Percentiles rank a stretch among this genome's conserved stretches.
Evolutionary conservation across 2,329 filamentous ascomycete species (phyloP).

Genomic region (Fusarium napiforme): DNA sequence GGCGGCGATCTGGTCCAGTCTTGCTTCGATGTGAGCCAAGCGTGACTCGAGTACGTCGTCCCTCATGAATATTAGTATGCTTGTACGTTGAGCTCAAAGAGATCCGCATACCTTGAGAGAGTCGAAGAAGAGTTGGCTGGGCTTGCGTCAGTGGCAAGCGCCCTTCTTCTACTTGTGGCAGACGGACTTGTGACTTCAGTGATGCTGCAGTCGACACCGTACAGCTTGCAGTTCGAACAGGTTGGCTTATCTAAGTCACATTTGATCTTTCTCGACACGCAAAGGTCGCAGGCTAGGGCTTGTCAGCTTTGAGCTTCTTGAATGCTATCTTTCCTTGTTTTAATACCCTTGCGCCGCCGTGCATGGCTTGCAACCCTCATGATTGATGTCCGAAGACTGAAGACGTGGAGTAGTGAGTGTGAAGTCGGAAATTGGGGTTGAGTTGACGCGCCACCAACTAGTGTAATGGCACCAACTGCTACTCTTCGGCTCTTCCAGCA

Average conservation of each 20-base stretch:
- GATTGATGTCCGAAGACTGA: not conserved
- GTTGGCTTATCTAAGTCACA: not conserved
- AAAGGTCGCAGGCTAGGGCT: not conserved
- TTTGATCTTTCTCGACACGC: not conserved
- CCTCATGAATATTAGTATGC: not conserved
- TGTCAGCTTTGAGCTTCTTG: not conserved
- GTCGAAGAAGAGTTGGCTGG: not conserved
- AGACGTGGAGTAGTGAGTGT: too few relatives aligned
- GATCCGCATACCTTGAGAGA: not conserved
- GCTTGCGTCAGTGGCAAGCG: not conserved
- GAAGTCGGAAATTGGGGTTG: not conserved
- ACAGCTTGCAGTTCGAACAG: not conserved
- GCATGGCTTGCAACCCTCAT: not conserved
- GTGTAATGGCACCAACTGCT: too few relatives aligned
- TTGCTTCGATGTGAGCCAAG: not conserved
- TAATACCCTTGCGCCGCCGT: not conserved
- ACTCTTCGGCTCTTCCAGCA: not conserved
- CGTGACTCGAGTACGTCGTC: not conserved
- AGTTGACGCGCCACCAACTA: not conserved
- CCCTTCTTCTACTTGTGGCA: not conserved
- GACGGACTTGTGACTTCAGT: not conserved
- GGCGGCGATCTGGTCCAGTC: not conserved
- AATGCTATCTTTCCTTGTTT: too few relatives aligned
- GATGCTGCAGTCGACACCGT: not conserved
- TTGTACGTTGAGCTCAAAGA: too few relatives aligned